These are phyloP conservation scores for Avicennia marina DNA, from an alignment of 257 asterid species.

Conservation along the genomic window DNA sequence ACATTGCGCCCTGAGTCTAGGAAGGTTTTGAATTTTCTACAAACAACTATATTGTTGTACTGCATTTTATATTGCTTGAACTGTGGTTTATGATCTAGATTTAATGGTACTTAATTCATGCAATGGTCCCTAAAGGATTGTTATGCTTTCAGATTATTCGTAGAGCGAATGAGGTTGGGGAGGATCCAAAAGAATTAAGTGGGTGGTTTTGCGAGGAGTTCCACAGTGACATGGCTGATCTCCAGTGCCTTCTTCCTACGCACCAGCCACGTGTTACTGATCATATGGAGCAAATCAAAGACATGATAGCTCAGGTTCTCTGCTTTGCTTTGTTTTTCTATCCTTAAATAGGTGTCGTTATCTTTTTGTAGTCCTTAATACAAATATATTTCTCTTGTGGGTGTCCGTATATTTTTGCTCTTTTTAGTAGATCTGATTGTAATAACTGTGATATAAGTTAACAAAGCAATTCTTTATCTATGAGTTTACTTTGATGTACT, in stretches of 20 bases:
- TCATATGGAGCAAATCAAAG: slow-evolving; percentile 66
- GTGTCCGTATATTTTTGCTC: neutral
- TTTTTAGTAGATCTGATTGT: neutral
- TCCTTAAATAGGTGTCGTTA: neutral
- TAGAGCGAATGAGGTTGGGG: slow-evolving; percentile 61
- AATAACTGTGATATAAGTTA: neutral
- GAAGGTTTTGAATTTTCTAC: too few species aligned
- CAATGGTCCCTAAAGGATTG: neutral
- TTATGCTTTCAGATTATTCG: slow-evolving; percentile 63
- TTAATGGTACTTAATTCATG: neutral
- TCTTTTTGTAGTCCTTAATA: slow-evolving; percentile 6
- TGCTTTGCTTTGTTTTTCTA: too few species aligned
- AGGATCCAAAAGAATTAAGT: slow-evolving; percentile 63
- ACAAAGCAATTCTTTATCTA: neutral
- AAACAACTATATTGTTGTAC: too few species aligned
- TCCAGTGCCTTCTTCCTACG: slow-evolving; percentile 77
- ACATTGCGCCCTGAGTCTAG: too few species aligned
- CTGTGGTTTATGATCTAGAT: too few species aligned
- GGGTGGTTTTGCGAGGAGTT: slow-evolving; percentile 75
- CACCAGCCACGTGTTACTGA: slow-evolving; percentile 81
- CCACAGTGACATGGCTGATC: slow-evolving; percentile 73
- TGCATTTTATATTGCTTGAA: slow-evolving; percentile 14
- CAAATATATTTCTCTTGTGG: neutral
- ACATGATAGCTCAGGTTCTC: slow-evolving; percentile 74
- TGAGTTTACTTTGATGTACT: neutral